Evolutionary conservation across 169 alveolate genomes (phyloP).

Genomic region (Prorocentrum cordatum): DNA sequence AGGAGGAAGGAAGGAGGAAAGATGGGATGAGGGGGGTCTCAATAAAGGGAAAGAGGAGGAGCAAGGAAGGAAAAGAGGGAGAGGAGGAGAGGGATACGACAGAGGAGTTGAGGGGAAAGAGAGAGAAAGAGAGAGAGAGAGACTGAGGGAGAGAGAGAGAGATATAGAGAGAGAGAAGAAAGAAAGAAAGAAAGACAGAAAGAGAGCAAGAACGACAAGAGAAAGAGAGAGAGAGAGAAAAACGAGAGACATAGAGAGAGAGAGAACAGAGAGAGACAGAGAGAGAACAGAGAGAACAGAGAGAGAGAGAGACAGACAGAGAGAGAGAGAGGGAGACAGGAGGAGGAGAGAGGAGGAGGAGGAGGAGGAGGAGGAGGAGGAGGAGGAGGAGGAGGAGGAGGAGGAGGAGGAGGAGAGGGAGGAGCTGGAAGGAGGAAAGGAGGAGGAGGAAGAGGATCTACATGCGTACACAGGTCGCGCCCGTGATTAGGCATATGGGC

Average conservation of each 20-base stretch:
- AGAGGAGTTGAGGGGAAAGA: background rate
- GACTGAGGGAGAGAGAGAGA: background rate
- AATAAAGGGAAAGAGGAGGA: background rate
- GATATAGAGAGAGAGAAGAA: too few species aligned
- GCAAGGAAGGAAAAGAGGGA: background rate
- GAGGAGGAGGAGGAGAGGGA: background rate
- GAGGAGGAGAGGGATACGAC: background rate
- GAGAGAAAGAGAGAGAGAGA: background rate
- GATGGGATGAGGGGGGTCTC: too few species aligned
- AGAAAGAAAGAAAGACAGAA: too few species aligned
- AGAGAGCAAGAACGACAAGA: background rate
- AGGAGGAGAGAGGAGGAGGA: background rate
- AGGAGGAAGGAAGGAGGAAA: too few species aligned
- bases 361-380: background rate
- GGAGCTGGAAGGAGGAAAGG: background rate
- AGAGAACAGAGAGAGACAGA: background rate
- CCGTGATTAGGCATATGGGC: too few species aligned
- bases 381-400: background rate
- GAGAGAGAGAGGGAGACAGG: background rate
- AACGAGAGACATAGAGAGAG: background rate
- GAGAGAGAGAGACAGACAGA: background rate
- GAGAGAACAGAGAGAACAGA: background rate
- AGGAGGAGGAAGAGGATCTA: background rate
- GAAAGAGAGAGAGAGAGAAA: background rate
- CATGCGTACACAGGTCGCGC: background rate